Conservation (phyloP, 2,329 filamentous ascomycete genomes). For the Lasiodiplodia sp. region DNA sequence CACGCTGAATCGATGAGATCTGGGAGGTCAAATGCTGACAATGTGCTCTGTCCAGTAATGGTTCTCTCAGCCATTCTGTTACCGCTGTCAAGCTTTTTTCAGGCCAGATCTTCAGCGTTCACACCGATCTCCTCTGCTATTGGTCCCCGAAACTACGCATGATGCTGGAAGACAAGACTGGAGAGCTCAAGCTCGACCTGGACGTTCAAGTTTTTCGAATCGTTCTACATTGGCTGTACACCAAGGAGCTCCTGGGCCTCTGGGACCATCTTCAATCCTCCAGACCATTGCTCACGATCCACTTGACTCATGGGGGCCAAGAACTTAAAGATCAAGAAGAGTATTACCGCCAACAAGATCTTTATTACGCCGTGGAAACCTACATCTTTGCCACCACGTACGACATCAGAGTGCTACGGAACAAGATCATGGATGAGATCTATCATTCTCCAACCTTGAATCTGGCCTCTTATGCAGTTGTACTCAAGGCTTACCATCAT, state of each 20-base stretch:
- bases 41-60: not conserved
- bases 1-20: too few relatives aligned
- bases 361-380: not conserved
- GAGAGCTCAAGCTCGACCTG: not conserved
- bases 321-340: not conserved
- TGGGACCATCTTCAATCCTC: not conserved
- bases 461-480: not conserved
- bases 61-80: not conserved
- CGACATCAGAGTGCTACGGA: not conserved
- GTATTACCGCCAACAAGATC: not conserved
- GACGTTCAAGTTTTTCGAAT: not conserved
- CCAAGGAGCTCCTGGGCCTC: not conserved
- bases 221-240: constrained; percentile 8
- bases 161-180: not conserved
- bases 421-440: not conserved
- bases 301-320: not conserved
- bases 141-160: not conserved
- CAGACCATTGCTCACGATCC: not conserved
- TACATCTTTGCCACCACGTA: not conserved
- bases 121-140: constrained; percentile 1
- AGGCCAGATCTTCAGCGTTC: not conserved
- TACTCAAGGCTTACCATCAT: not conserved
- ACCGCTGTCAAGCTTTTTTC: not conserved
- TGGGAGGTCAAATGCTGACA: not conserved
- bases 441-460: not conserved